Percentiles rank a stretch among this genome's conserved stretches.
Evolutionary conservation across 2,329 filamentous ascomycete species (phyloP).

Genomic region (Akanthomyces muscarius): DNA sequence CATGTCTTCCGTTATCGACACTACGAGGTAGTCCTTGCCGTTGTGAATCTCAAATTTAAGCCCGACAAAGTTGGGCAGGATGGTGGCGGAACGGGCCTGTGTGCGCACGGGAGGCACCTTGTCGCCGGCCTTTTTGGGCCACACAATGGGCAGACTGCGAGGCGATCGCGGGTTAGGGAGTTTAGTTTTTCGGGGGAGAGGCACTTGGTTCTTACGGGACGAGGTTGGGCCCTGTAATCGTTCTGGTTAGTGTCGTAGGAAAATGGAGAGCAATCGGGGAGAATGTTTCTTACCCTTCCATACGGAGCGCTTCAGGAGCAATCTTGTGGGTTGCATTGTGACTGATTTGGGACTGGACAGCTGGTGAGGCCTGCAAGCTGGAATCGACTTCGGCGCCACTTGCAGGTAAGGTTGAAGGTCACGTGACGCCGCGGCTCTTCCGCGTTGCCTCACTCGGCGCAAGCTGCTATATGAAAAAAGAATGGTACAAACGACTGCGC

Average conservation of each 20-base stretch:
- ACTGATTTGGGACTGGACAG: constrained; percentile 15
- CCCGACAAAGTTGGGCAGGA: constrained; percentile 88
- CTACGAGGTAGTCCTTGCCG: constrained; percentile 79
- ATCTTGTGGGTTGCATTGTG: constrained; percentile 65
- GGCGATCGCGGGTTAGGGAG: constrained; percentile 16
- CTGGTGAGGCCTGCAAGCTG: not conserved
- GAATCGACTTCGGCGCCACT: not conserved
- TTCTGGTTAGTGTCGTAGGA: not conserved
- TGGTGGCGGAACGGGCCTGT: constrained; percentile 81
- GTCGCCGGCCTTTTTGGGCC: constrained; percentile 55
- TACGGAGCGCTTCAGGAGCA: constrained; percentile 69
- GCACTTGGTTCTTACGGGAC: constrained; percentile 43
- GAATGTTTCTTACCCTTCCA: constrained; percentile 68
- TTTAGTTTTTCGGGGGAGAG: not conserved
- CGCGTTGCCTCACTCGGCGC: not conserved
- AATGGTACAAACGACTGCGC: no score
- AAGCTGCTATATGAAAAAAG: not conserved
- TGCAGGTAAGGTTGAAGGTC: not conserved
- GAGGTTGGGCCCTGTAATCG: constrained; percentile 45
- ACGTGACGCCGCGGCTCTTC: constrained; percentile 7
- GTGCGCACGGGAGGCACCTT: constrained; percentile 72
- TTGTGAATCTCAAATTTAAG: constrained; percentile 89
- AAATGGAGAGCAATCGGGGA: not conserved
- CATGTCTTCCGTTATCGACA: constrained; percentile 90
- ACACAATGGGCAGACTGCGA: constrained; percentile 59